Base-by-base conservation (phyloP, 2,329 filamentous ascomycete species). In the Paecilomyces sp. region DNA sequence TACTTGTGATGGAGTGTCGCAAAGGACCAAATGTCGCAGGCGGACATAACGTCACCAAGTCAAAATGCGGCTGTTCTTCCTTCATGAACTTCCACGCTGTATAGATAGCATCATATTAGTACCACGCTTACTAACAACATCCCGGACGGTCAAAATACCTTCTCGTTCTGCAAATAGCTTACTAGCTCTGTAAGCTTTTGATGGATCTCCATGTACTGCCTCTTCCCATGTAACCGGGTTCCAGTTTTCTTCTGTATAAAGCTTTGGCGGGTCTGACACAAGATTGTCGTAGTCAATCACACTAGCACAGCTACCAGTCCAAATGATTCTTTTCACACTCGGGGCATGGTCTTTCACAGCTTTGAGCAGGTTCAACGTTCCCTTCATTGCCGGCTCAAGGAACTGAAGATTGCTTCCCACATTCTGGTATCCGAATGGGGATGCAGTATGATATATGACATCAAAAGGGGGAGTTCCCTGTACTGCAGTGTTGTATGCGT, bases 21-120 rank as follows among this genome's bases (percentile, higher is more conserved):
- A 79, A 66, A 0, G 79, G 78, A 0, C 79, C 79, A 59, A 79
- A 79, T 0, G 74, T 75, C 71, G 79, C 76, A 0, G 78, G 76
- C 13, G 79, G 78, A 60, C 76, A 79, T 2, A 80, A 66, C 0
- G 77, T 73, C 4, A 78, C 77, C 15, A 80, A 60, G 36, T 79
- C 76, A 58, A 79, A 80, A 1, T 36, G 36, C 1, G 74, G 72
- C 9, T 74, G 73, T 15, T 71, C 61, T 34, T 72, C 64, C 28
- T 69, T 57, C 1, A 78, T 59, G 52, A 75, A 73, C 8, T 68
- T 58, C 70, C 69, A 72, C 4, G 68, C 70, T 24, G 61, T 63
- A 9, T 15, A 60, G 59, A 57, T 28, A 25, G 55, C 33, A 36
- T 36, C 33, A 8, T 36, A 3, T 36, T 36, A 36, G 33, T 15